Evolutionary conservation across 805 yeast species (phyloP).

Genomic region (Teunomyces kruisii): DNA sequence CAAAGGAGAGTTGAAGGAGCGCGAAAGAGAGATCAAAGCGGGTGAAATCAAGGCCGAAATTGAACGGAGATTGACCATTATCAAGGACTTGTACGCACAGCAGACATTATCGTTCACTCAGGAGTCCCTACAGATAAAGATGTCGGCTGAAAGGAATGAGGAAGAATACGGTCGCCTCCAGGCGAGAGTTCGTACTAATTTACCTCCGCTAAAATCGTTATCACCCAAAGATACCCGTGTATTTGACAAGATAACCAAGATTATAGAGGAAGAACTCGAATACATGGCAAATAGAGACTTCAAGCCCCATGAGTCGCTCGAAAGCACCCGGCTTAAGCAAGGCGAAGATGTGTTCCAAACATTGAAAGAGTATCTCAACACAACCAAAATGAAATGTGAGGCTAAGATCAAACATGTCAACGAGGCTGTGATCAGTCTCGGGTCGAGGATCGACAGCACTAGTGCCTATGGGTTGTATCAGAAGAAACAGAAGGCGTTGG

Average conservation of each 20-base stretch:
- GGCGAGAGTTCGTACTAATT: not conserved
- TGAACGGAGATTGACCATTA: constrained; percentile 5
- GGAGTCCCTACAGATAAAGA: constrained; percentile 9
- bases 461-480: constrained; percentile 10
- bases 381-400: constrained; percentile 11
- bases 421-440: constrained; percentile 10
- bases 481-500: constrained; percentile 12
- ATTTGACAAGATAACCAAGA: constrained; percentile 1
- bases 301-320: not conserved
- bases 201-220: constrained; percentile 1
- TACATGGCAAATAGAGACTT: not conserved
- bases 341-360: constrained; percentile 10
- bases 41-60: constrained; percentile 4
- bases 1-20: constrained; percentile 9
- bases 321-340: constrained; percentile 1
- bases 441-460: constrained; percentile 4
- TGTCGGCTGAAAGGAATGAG: constrained; percentile 7
- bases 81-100: constrained; percentile 11
- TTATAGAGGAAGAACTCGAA: constrained; percentile 2
- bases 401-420: constrained; percentile 9
- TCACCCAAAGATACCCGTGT: not conserved
- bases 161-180: constrained; percentile 11
- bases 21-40: constrained; percentile 7
- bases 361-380: constrained; percentile 13
- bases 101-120: constrained; percentile 7